These are phyloP conservation scores for Boletus semigastroideus DNA, from an alignment of 1,284 basidiomycete species.

Conservation along the genomic window DNA sequence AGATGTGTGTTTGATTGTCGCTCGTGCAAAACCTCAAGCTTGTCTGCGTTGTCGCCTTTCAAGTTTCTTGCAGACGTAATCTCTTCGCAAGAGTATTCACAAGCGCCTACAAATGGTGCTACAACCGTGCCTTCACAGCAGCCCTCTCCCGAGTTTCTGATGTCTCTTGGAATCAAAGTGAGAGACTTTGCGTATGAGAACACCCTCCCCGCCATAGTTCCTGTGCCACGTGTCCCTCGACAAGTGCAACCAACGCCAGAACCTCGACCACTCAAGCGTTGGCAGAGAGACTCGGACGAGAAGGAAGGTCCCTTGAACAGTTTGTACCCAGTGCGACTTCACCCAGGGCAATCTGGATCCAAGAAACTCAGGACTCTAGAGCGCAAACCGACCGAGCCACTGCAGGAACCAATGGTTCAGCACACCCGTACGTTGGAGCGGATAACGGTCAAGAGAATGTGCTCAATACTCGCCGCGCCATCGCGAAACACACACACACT, in stretches of 20 bases:
- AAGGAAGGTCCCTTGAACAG: constrained; percentile 21
- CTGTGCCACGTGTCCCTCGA: constrained; percentile 41
- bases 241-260: constrained; percentile 43
- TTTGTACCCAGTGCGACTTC: constrained; percentile 6
- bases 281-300: constrained; percentile 30
- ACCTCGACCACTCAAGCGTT: constrained; percentile 39
- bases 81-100: constrained; percentile 17
- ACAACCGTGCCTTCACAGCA: constrained; percentile 27
- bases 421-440: constrained; percentile 21
- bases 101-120: constrained; percentile 11
- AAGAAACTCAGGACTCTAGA: constrained; percentile 38
- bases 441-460: constrained; percentile 17
- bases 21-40: constrained; percentile 31
- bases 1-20: constrained; percentile 27
- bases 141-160: constrained; percentile 40
- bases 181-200: constrained; percentile 73
- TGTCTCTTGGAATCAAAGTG: constrained; percentile 57
- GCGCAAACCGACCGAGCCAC: constrained; percentile 52
- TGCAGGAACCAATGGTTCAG: constrained; percentile 26
- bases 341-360: constrained; percentile 7
- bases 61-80: constrained; percentile 22
- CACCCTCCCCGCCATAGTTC: constrained; percentile 55
- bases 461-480: constrained; percentile 13
- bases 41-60: constrained; percentile 15
- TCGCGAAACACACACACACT: constrained; percentile 4